Base-by-base conservation (phyloP, 345 rosid genomes). In the Eucalyptus tenuipes region DNA sequence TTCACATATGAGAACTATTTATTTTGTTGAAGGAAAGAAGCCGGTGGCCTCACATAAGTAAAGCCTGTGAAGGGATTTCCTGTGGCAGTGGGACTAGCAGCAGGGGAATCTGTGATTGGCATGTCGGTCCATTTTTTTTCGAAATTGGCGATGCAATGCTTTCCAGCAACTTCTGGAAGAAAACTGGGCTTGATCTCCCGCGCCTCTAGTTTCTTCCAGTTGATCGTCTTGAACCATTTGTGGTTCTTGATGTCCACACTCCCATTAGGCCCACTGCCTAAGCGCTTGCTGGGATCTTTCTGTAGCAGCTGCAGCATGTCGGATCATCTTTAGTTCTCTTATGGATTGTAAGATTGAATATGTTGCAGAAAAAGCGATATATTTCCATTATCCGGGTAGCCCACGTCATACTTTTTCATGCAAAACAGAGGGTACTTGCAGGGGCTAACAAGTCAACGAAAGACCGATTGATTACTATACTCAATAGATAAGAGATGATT, bases 121-220 rank as follows among this genome's bases (percentile, higher is more conserved):
- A 96, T 96, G 22, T 97, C 98, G 22, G 99, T 96, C 99, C 99
- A 96, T 75, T 91, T 90, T 89, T 91, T 97, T 87, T 95, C 99
- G 47, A 98, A 98, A 92, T 98, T 98, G 37, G 97, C 99, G 50
- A 94, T 93, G 93, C 99, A 97, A 40, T 92, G 96, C 79, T 91
- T 94, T 89, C 98, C 99, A 0, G 93, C 95, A 3, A 98, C 99
- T 52, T 95, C 93, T 7, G 99, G 99, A 16, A 93, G 92, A 90
- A 98, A 98, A 90, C 97, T 93, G n/a, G 99, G 99, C 89, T 92
- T 90, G 89, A 98, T 94, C 90, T 94, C 94, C 91, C 98, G 94
- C 2, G 94, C 94, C 40, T 98, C 98, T 86, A 97, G 87, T 90
- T 97, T 98, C 93, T 90, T 96, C 99, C 99, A 97, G 91, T 97